Conservation (phyloP, 2,329 filamentous ascomycete genomes). For the Stagonosporopsis chrysanthemi region DNA sequence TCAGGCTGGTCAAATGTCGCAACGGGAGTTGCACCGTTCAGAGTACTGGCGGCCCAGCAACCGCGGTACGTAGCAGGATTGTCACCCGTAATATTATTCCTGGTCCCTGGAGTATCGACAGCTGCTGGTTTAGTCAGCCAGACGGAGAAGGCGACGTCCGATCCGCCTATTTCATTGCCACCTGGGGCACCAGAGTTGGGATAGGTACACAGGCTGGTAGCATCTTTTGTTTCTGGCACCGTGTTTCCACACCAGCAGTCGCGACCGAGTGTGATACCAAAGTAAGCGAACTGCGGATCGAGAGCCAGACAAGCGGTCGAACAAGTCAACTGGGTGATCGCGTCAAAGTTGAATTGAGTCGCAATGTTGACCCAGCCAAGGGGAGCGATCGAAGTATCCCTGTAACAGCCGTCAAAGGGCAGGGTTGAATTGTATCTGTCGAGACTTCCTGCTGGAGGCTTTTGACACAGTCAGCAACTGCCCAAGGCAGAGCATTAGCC, state of each 20-base stretch:
- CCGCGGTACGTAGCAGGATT: neutral
- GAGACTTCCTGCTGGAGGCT: neutral
- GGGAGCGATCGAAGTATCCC: neutral
- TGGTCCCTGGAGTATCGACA: too few species aligned
- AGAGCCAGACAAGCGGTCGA: neutral
- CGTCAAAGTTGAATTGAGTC: neutral
- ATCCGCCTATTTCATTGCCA: neutral
- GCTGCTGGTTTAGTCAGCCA: too few species aligned
- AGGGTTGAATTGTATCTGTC: neutral
- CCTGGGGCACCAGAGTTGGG: neutral
- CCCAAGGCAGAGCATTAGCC: conserved; percentile 22
- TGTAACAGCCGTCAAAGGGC: neutral
- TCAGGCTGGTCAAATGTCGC: neutral
- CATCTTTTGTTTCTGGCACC: neutral
- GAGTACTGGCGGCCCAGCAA: neutral
- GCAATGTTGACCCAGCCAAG: neutral
- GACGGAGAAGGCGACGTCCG: neutral
- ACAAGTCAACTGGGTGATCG: neutral
- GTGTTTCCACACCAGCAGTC: neutral
- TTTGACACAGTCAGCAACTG: conserved; percentile 20
- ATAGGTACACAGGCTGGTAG: neutral
- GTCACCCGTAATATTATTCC: too few species aligned
- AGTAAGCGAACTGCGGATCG: neutral
- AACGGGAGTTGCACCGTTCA: neutral
- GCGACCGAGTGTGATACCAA: neutral